Evolutionary conservation across 306 rosid genomes (phyloP).

Genomic region (Vigna nakashimae): DNA sequence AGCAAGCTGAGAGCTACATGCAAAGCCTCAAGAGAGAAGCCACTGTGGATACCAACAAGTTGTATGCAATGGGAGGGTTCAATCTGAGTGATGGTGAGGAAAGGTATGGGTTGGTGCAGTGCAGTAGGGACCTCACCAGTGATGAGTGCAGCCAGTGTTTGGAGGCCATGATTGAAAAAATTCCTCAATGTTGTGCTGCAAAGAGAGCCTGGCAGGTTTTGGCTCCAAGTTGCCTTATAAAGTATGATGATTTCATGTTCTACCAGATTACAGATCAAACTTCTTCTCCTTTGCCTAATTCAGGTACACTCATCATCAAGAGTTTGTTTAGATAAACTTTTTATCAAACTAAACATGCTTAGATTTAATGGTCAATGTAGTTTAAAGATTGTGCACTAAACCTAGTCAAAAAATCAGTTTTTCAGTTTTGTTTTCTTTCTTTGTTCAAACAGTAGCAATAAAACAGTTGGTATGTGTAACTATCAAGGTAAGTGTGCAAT

Average conservation of each 20-base stretch:
- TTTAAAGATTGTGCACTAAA: too few species aligned
- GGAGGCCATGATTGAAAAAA: slow-evolving; percentile 40
- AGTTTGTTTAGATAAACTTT: too few species aligned
- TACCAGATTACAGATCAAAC: slow-evolving; percentile 27
- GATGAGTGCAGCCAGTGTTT: slow-evolving; percentile 46
- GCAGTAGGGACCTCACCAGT: slow-evolving; percentile 47
- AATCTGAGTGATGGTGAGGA: background rate
- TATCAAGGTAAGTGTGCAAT: too few species aligned
- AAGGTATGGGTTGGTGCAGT: slow-evolving; percentile 54
- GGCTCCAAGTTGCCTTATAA: slow-evolving; percentile 51
- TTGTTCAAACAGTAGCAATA: too few species aligned
- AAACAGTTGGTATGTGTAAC: too few species aligned
- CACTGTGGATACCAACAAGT: slow-evolving; percentile 38
- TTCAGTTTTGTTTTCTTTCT: too few species aligned
- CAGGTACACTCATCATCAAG: slow-evolving; percentile 13
- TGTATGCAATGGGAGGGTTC: slow-evolving; percentile 45
- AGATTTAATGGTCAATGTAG: too few species aligned
- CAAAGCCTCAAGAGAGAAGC: slow-evolving; percentile 41
- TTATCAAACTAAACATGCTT: too few species aligned
- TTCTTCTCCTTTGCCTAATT: slow-evolving; percentile 29
- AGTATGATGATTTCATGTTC: slow-evolving; percentile 45
- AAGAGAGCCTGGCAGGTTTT: slow-evolving; percentile 45
- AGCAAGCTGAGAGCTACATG: slow-evolving; percentile 33
- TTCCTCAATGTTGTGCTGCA: slow-evolving; percentile 46
- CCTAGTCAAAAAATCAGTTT: background rate